These are phyloP conservation scores for Xylariaceae sp. DNA, from an alignment of 2,329 filamentous ascomycete genomes.

Conservation along the genomic window DNA sequence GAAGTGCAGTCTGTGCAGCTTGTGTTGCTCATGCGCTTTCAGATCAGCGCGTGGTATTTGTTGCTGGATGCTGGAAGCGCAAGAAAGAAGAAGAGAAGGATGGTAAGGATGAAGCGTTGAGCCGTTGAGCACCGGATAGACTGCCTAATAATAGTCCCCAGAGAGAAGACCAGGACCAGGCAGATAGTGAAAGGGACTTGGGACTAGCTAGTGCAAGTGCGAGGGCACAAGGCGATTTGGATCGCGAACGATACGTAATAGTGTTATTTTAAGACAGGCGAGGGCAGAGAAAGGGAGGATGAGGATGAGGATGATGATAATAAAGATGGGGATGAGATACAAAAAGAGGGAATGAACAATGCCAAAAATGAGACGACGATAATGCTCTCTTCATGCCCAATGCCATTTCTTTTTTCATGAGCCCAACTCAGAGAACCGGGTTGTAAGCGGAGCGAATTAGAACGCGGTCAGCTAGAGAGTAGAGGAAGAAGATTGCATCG, in stretches of 20 bases:
- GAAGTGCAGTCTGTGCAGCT: neutral
- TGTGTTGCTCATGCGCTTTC: neutral
- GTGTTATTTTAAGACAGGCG: neutral
- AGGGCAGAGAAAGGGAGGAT: neutral
- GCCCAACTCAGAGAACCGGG: constrained; percentile 9
- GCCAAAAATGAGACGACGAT: constrained; percentile 2
- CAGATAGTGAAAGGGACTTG: too few species aligned
- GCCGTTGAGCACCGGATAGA: too few species aligned
- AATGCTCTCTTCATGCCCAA: constrained; percentile 17
- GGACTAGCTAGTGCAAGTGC: neutral
- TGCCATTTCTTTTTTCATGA: constrained; percentile 12
- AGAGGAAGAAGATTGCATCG: neutral
- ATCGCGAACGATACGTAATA: neutral
- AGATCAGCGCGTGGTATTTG: neutral
- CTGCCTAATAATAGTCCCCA: too few species aligned
- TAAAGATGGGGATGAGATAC: neutral
- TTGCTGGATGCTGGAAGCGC: neutral
- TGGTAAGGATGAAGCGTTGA: neutral
- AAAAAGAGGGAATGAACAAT: neutral
- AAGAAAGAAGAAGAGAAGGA: neutral
- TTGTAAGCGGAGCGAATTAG: constrained; percentile 16
- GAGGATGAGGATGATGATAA: neutral
- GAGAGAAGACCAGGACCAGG: too few species aligned
- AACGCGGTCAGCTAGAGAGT: constrained; percentile 3
- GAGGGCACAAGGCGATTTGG: neutral